These are phyloP conservation scores for Ascochyta lentis DNA, from an alignment of 2,329 filamentous ascomycete genomes.

Conservation along the genomic window DNA sequence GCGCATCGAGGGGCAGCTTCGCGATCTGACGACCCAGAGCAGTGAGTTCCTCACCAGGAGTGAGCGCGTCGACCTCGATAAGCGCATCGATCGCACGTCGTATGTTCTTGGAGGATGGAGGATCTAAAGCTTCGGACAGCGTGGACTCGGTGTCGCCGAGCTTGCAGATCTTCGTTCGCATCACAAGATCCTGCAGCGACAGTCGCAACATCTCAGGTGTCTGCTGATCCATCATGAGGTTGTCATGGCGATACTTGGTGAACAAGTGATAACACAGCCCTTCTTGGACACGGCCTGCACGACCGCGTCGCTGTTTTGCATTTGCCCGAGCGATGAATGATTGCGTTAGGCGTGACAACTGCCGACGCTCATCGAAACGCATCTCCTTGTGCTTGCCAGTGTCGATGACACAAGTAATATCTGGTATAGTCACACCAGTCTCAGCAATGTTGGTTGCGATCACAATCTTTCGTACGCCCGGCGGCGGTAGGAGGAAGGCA, in stretches of 20 bases:
- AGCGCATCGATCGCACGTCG: constrained; percentile 90
- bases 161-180: constrained; percentile 97
- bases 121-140: constrained; percentile 84
- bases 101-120: constrained; percentile 90
- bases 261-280: constrained; percentile 96
- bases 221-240: constrained; percentile 85
- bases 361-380: constrained; percentile 91
- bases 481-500: constrained; percentile 84
- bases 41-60: constrained; percentile 80
- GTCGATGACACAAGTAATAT: constrained; percentile 96
- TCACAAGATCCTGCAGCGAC: constrained; percentile 91
- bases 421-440: constrained; percentile 97
- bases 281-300: constrained; percentile 93
- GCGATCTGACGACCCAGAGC: constrained; percentile 86
- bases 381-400: constrained; percentile 97
- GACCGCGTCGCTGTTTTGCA: constrained; percentile 90
- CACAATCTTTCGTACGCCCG: constrained; percentile 87
- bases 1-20: constrained; percentile 88
- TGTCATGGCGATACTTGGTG: constrained; percentile 86
- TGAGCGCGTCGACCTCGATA: constrained; percentile 90
- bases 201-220: constrained; percentile 95
- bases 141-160: constrained; percentile 93
- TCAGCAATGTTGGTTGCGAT: constrained; percentile 98
- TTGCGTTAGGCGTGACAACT: constrained; percentile 88
- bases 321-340: constrained; percentile 96